Base-by-base conservation (phyloP, 176 grass and related monocot genomes). In the Musa itinerans region DNA sequence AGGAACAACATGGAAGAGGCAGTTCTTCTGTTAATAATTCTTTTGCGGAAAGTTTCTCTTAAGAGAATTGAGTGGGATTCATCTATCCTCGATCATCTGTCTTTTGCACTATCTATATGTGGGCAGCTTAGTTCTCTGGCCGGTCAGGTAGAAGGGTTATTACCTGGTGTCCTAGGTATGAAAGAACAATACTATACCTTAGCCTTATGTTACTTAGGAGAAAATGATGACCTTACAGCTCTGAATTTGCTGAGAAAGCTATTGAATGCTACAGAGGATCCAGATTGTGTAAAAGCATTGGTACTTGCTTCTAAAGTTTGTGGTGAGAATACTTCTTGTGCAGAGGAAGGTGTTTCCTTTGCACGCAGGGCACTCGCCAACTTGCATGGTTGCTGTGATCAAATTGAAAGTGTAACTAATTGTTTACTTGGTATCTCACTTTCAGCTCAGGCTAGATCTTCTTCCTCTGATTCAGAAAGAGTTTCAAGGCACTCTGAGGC, bases 1-100 rank as follows among this genome's bases (percentile, higher is more conserved):
- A 84, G 51, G 65, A 99, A 99, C 55, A 99, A 95, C 82, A 85
- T 81, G 53, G 96, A 99, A 88, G 96, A 99, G 71, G 96, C 96
- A 75, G 87, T 86, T 89, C 86, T 99, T 83, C 80, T 99, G 75
- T 76, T 99, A 74, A 81, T 91, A 75, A 87, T 99, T 91, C 84
- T 99, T 11, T 73, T 91, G 86, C 87, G 88, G 65, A 99, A 93
- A 63, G 91, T 85, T 78, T 81, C 88, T 87, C 88, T 86, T n/a
- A 89, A 85, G 76, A 86, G 81, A 83, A 78, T 99, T 79, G 76
- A 87, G 69, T 66, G 81, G 86, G 95, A 99, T 54, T 78, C 80
- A 54, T 89, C 88, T 87, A 69, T 94, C 49, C 81, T 92, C 68
- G 78, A 95, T 78, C 88, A 99, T 76, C 83, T 99, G 73, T 85